Base-by-base conservation (phyloP, 495 filamentous ascomycete species). In the Penicillium cataractarum region DNA sequence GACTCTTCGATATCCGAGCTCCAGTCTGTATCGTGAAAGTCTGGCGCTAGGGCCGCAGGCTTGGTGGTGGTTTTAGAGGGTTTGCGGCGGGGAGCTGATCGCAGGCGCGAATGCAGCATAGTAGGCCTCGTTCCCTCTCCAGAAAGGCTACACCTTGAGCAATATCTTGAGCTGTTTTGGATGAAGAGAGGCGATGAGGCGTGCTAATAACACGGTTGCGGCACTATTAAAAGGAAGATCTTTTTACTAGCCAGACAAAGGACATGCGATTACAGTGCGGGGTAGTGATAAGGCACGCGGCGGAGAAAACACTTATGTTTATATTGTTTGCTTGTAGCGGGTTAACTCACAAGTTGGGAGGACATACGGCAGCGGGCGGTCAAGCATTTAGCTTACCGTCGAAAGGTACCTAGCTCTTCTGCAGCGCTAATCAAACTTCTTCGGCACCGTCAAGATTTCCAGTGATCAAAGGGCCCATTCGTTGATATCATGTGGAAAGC, bases 81-180 rank as follows among this genome's bases (percentile, higher is more conserved):
- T 42, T 64, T 55, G 57, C 57, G 71, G 61, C 67, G 75, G 62
- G 71, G 73, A 54, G 74, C 68, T 35, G 76, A 70, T 37, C 68
- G 69, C 17, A 80, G 50, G 33, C 74, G 73, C 37, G 68, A 67
- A 22, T 76, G 72, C 12, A 77, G 71, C 71, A 74, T 78, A 32
- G 46, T 48, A 21, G 21, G 32, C 52, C 31, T 31, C 31, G 52
- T 31, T 55, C 26, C 51, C 13, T n/a, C 27, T 26, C 21, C 24
- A 49, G 21, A 49, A 49, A 49, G 46, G 21, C 46, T 26, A 49
- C 26, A 6, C 26, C 26, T 21, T 4, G 24, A 13, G n/a, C n/a
- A 22, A 17, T 26, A 1, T 26, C 46, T 49, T 49, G 9, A 21
- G 26, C 46, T 49, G 46, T 26, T 49, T 26, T 1, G 46, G 24